Evolutionary conservation across 768 basidiomycete species (phyloP), one percentile per base, ranked within the genome.

Genomic region (Trametes maxima): DNA sequence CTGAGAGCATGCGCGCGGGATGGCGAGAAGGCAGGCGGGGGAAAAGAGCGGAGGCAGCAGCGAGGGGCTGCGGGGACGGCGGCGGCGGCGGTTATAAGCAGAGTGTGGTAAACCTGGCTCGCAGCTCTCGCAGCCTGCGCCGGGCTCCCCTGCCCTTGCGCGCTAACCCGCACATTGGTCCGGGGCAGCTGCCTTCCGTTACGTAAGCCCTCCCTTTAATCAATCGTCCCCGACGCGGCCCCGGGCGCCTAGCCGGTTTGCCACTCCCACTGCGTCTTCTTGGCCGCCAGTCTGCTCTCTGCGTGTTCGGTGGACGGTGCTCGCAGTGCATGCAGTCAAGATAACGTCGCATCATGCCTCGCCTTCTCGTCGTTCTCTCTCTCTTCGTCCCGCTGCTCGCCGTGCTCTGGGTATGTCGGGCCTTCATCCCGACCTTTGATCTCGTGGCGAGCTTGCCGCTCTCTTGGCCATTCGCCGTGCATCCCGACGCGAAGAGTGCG

Each of bases 381-480:
- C 28, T 65, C 6, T 44, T 68, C 22, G 52, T 64, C 49, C 64
- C 66, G 37, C 13, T 63, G 52, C 19, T 70, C 40, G 65, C 54
- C 33, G 54, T 65, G 6, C 44, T 70, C 57, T 60, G 62, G 47
- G 64, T 65, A 45, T 60, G 56, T 37, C 69, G 67, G 35, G 59
- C 65, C 21, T 65, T 64, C 62, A 47, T 65, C 35, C 59, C 59
- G 24, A 36, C 35, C 33, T 47, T 64, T 44, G 68, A 67, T 28
- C 45, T 62, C 39, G 57, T 63, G 35, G 59, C 61, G 37, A 66
- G 63, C 39, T 36, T 65, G 19, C 64, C 62, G 37, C 59, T 68
- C 54, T 63, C 67, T 1, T 70, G 65, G 68, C 68, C 68, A 0
- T 57, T 69, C 39, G 66, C 69, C 28, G 47, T 63, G 3, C 69